Evolutionary conservation across 495 filamentous ascomycete species (phyloP).

Genomic region (Penicillium macrosclerotiorum): DNA sequence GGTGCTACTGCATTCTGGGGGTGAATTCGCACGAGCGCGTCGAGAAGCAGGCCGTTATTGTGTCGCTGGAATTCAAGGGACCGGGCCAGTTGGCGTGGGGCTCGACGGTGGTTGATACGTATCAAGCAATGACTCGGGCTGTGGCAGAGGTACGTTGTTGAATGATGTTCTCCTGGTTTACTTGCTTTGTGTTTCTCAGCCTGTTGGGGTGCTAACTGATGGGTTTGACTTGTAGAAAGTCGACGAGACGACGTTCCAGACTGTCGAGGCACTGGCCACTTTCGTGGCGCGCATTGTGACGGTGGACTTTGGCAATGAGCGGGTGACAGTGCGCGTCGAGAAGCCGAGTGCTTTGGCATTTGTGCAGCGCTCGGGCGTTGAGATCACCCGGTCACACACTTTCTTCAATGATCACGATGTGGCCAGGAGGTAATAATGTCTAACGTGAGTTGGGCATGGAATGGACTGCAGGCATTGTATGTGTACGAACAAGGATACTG

Average conservation of each 20-base stretch:
- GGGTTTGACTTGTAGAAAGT: conserved; percentile 51
- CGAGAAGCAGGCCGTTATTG: conserved; percentile 55
- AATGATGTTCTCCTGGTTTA: conserved; percentile 4
- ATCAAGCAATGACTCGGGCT: conserved; percentile 42
- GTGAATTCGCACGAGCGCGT: conserved; percentile 58
- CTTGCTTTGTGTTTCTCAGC: conserved; percentile 3
- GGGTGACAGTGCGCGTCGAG: conserved; percentile 53
- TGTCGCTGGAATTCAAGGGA: conserved; percentile 48
- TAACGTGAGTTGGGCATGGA: not conserved
- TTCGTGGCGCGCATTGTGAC: conserved; percentile 52
- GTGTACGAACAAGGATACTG: no score
- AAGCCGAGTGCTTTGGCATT: conserved; percentile 59
- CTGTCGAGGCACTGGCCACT: conserved; percentile 56
- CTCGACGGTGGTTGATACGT: conserved; percentile 41
- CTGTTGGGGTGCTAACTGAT: not conserved
- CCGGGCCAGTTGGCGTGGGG: conserved; percentile 40
- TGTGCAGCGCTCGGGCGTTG: conserved; percentile 53
- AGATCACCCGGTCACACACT: conserved; percentile 50
- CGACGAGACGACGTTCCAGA: conserved; percentile 53
- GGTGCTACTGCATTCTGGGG: conserved; percentile 52
- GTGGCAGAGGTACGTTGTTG: conserved; percentile 40
- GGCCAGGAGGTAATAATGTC: conserved; percentile 3
- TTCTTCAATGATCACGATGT: conserved; percentile 42
- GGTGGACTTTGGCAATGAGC: conserved; percentile 49
- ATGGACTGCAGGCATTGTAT: conserved; percentile 4